Conservation (phyloP, 208 protist species). For the Trypanosoma brucei region DNA sequence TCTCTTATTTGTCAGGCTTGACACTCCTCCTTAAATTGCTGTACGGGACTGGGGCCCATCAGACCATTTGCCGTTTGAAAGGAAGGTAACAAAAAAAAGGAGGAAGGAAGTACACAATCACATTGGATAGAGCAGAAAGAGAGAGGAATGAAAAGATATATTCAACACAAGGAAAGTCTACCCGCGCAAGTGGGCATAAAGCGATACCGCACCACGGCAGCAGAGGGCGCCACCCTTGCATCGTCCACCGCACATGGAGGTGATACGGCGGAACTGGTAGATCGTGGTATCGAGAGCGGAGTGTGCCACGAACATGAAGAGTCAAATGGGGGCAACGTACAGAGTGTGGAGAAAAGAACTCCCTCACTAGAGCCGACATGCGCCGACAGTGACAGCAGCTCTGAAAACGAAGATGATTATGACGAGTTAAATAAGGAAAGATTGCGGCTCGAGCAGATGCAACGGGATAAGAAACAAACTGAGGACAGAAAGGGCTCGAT, state of each 20-base stretch:
- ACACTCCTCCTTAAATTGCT: too few species aligned
- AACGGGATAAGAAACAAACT: conserved; percentile 22
- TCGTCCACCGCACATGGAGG: background rate
- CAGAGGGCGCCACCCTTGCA: background rate
- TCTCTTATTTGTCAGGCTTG: too few species aligned
- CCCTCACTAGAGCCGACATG: background rate
- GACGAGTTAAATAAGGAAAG: conserved; percentile 42
- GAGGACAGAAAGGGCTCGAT: conserved; percentile 14
- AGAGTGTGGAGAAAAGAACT: too few species aligned
- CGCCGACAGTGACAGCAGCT: conserved; percentile 6
- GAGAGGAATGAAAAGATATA: conserved; percentile 5
- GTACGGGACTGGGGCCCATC: too few species aligned
- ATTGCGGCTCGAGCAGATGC: conserved; percentile 41
- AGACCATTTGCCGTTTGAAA: background rate
- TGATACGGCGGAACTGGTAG: background rate
- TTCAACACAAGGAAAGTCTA: conserved; percentile 62
- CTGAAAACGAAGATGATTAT: conserved; percentile 2
- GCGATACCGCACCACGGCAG: conserved; percentile 37
- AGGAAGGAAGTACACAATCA: background rate
- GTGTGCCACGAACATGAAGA: too few species aligned
- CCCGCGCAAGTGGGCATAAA: conserved; percentile 52
- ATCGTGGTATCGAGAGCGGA: background rate
- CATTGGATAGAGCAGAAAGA: background rate
- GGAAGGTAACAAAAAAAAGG: background rate
- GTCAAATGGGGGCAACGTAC: too few species aligned